Percentiles rank a stretch among this genome's conserved stretches.
phyloP scores from a whole-genome alignment of 208 protist species.

The Wallacemonas sp. region DNA sequence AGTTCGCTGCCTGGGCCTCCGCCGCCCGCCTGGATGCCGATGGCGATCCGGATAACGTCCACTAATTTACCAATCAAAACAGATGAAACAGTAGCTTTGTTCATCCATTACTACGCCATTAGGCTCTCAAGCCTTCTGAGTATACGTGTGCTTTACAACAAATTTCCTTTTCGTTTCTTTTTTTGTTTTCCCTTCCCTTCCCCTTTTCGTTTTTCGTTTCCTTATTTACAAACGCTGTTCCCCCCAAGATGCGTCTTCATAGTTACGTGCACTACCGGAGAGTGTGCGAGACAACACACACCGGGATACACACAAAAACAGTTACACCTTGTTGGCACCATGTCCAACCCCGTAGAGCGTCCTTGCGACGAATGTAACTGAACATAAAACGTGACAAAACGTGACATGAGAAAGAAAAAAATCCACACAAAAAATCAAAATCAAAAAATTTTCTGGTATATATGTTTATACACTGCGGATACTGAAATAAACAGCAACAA shows the following conservation, averaged over 20 bases:
- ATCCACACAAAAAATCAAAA: background rate
- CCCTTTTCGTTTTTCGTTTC: background rate
- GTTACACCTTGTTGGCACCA: background rate
- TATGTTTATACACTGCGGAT: background rate
- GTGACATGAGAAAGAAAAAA: background rate
- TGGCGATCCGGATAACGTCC: constrained; percentile 20
- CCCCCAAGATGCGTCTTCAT: background rate
- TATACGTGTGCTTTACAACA: background rate
- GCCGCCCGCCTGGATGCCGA: constrained; percentile 34
- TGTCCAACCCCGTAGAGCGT: background rate
- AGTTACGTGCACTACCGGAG: background rate
- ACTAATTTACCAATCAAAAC: too few relatives aligned
- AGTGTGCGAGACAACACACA: background rate
- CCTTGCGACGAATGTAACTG: background rate
- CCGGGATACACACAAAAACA: background rate
- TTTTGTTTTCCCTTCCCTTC: background rate
- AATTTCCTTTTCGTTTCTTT: constrained; percentile 5
- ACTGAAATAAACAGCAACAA: background rate
- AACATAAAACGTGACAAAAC: background rate
- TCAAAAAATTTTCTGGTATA: background rate
- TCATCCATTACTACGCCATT: background rate
- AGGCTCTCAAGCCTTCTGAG: background rate
- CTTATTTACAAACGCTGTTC: background rate
- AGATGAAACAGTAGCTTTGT: background rate
- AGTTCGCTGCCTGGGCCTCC: too few relatives aligned